phyloP scores from a whole-genome alignment of 148 eudicot genomes.

The Amaranthus palmeri region DNA sequence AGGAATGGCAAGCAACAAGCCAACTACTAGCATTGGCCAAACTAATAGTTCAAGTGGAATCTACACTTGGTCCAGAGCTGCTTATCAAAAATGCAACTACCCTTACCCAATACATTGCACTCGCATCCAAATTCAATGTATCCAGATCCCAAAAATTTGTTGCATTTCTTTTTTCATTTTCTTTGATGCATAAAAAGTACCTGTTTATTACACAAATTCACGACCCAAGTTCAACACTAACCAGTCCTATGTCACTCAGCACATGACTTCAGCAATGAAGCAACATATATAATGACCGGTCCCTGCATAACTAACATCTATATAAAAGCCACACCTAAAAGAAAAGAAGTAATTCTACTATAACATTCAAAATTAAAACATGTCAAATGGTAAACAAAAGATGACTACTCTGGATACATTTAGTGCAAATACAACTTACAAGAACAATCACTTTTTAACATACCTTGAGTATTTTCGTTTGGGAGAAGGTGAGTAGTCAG shows the following conservation, averaged over 20 bases:
- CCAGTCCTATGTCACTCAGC: background rate
- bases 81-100: background rate
- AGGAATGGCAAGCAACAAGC: background rate
- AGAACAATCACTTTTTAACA: background rate
- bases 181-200: background rate
- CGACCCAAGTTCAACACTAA: too few species aligned
- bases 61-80: background rate
- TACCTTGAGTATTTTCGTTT: conserved; percentile 49
- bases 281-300: background rate
- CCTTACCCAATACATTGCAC: background rate
- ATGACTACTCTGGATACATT: too few species aligned
- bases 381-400: background rate
- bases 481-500: conserved; percentile 58
- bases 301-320: background rate
- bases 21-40: background rate
- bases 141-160: background rate
- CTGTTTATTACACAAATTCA: background rate
- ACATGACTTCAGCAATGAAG: background rate
- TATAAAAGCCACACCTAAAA: background rate
- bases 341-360: background rate
- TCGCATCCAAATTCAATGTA: background rate
- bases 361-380: background rate
- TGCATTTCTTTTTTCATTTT: background rate
- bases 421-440: background rate
- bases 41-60: background rate